Conservation (phyloP, 441 rosid genomes). For the Biscutella auriculata region DNA sequence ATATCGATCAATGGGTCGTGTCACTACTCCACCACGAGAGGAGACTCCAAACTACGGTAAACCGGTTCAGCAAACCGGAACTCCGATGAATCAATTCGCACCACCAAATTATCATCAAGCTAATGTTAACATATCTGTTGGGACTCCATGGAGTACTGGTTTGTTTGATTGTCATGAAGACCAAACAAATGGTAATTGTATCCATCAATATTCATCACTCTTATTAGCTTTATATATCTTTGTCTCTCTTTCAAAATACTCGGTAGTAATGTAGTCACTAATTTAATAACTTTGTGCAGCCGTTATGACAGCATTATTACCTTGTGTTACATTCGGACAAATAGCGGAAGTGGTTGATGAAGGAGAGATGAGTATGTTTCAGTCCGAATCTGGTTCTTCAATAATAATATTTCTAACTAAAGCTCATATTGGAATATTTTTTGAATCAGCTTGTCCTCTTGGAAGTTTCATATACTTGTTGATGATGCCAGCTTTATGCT, state of each 20-base stretch:
- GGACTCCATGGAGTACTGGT: slow-evolving; percentile 30
- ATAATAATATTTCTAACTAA: neutral
- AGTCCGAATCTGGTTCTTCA: neutral
- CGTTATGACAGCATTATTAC: slow-evolving; percentile 26
- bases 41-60: slow-evolving; percentile 3
- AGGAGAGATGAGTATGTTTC: slow-evolving; percentile 27
- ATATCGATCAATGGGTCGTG: slow-evolving; percentile 19
- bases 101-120: slow-evolving; percentile 19
- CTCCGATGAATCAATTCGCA: slow-evolving; percentile 9
- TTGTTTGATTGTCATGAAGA: slow-evolving; percentile 31
- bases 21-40: neutral
- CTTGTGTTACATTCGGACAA: slow-evolving; percentile 40
- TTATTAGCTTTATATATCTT: neutral
- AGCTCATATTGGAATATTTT: neutral
- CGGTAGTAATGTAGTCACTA: neutral
- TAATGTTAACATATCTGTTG: slow-evolving; percentile 18
- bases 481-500: slow-evolving; percentile 35
- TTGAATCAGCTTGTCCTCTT: slow-evolving; percentile 25
- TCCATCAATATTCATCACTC: neutral
- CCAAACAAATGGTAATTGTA: slow-evolving; percentile 25
- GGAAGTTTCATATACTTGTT: slow-evolving; percentile 27
- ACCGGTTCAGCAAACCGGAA: slow-evolving; percentile 14
- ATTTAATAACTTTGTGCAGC: slow-evolving; percentile 19
- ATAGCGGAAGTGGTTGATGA: slow-evolving; percentile 34
- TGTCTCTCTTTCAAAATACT: neutral